These are phyloP conservation scores for Clarireedia hainanense DNA, from an alignment of 2,329 filamentous ascomycete species.

Conservation along the genomic window DNA sequence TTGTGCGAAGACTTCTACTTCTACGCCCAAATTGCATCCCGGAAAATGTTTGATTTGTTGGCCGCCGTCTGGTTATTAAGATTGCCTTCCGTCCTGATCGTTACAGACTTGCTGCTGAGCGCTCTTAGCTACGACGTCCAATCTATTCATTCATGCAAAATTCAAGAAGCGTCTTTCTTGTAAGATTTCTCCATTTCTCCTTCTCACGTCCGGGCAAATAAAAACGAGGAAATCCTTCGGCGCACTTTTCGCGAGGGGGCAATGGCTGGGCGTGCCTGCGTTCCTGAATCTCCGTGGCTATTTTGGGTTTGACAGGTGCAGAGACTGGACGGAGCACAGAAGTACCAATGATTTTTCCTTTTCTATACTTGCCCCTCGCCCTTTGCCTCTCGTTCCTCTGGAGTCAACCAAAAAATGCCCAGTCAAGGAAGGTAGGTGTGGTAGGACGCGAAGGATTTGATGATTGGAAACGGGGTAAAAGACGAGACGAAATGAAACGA, in stretches of 20 bases:
- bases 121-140: too few species aligned
- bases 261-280: conserved; percentile 2
- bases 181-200: background rate
- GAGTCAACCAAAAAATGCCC: background rate
- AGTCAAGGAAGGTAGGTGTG: background rate
- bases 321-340: background rate
- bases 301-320: background rate
- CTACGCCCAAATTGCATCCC: too few species aligned
- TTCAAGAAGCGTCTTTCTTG: too few species aligned
- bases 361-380: background rate
- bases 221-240: background rate
- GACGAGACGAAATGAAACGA: conserved; percentile 1
- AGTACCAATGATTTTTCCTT: background rate
- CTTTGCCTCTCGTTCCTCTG: background rate
- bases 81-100: too few species aligned
- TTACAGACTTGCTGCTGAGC: too few species aligned
- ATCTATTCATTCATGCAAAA: too few species aligned
- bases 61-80: too few species aligned
- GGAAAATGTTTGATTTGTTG: too few species aligned
- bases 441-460: conserved; percentile 3
- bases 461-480: conserved; percentile 2
- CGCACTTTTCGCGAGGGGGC: background rate
- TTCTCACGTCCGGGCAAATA: background rate
- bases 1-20: too few species aligned
- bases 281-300: conserved; percentile 8